Percentiles rank a stretch among this genome's conserved stretches.
Evolutionary conservation across 176 grass and related monocot species (phyloP).

Genomic region (Eragrostis curvula): DNA sequence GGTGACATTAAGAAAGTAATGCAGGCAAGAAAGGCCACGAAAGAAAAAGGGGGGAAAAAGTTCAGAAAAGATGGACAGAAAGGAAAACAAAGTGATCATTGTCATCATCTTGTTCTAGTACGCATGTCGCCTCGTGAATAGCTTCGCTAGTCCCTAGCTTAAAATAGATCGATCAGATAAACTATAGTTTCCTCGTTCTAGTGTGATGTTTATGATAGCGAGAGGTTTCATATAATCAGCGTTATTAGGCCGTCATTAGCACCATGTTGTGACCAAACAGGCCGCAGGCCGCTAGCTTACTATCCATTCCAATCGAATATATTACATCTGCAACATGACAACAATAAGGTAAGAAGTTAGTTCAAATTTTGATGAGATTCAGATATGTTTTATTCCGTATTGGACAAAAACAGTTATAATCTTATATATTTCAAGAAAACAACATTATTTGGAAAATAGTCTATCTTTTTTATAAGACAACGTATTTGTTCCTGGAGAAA

Average conservation of each 20-base stretch:
- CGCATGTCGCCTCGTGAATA: constrained; percentile 48
- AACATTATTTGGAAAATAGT: no score
- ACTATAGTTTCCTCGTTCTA: neutral
- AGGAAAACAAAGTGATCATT: constrained; percentile 43
- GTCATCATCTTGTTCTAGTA: constrained; percentile 48
- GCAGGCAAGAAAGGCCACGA: constrained; percentile 49
- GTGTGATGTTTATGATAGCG: constrained; percentile 34
- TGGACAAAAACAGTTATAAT: no score
- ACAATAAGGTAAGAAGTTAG: no score
- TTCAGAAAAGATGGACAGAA: constrained; percentile 34
- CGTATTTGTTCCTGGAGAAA: no score
- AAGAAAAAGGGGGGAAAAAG: constrained; percentile 6
- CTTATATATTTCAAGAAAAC: no score
- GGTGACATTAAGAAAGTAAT: constrained; percentile 50
- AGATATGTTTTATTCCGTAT: no score
- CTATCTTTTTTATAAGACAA: no score
- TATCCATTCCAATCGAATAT: neutral
- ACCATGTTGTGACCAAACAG: neutral
- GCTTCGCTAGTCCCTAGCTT: constrained; percentile 26
- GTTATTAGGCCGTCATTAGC: constrained; percentile 38
- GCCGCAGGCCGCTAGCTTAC: neutral
- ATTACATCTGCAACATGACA: no score
- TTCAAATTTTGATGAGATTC: no score
- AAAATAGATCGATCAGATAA: neutral
- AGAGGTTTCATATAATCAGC: constrained; percentile 37